Base-by-base conservation (phyloP, 805 yeast species). In the Saccharomyces jurei region DNA sequence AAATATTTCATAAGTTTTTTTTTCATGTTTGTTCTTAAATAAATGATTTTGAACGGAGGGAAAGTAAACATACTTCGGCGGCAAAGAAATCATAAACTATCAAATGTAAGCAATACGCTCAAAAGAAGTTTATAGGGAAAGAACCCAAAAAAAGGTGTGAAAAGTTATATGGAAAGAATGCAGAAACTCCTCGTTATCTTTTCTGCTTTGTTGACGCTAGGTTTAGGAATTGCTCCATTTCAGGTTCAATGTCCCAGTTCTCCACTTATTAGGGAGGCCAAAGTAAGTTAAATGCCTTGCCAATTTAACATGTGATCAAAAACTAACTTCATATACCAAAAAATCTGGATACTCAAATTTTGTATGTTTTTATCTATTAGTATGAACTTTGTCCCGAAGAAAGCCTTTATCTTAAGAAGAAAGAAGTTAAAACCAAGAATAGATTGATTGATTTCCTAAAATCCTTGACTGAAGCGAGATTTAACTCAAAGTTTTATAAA, bases 401-500 rank as follows among this genome's bases (percentile, higher is more conserved):
- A 36, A 30, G 22, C 6, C n/a, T 50, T 0, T 64, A 63, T 32
- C 29, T 65, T 1, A 46, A 46, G 6, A 63, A 70, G 25, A 68
- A 78, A 25, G 65, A 66, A 36, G 50, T 55, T 6, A 44, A 62
- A 22, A 74, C 76, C 1, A 71, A 69, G 31, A 46, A 46, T 3
- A 68, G 71, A 0, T 53, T 77, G 4, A 50, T 52, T 11, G 54
- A 62, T 1, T 71, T 73, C 41, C 60, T 79, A 21, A 50, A 53
- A 4, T 58, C 69, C 17, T 63, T 71, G 14, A 57, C 62, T 1
- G 66, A 73, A n/a, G 74, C 77, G 0, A 68, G 65, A 0, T 69
- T 75, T 36, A 65, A 74, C 49, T 57, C 63, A 4, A 58, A 60
- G 41, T 22, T 71, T 68, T 55, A 56, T 61, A n/a, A 47, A 54